phyloP scores from a whole-genome alignment of 306 rosid species.

The Castanea crenata region DNA sequence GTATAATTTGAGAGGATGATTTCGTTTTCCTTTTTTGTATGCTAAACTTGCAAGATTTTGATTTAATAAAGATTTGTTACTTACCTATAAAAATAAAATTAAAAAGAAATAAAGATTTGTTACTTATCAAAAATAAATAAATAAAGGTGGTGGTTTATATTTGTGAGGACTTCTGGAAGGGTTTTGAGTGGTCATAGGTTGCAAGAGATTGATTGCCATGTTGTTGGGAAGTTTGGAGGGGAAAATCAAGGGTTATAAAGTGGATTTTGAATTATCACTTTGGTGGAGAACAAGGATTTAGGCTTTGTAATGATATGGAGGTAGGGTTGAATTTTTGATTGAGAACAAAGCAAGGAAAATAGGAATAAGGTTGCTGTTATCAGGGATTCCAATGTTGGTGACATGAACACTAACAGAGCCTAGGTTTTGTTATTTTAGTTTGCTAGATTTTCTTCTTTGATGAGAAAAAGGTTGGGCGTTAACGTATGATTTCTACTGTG shows the following conservation, averaged over 20 bases:
- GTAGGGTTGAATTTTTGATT: neutral
- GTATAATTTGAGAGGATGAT: too few species aligned
- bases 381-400: too few species aligned
- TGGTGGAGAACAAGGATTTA: neutral
- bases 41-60: too few species aligned
- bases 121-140: too few species aligned
- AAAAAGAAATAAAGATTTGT: too few species aligned
- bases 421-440: neutral
- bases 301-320: neutral
- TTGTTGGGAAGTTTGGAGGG: neutral
- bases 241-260: neutral
- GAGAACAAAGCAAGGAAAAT: neutral
- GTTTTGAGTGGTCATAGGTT: neutral
- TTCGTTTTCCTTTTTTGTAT: too few species aligned
- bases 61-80: too few species aligned
- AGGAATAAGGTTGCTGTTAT: too few species aligned
- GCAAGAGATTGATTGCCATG: neutral
- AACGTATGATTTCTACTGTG: neutral
- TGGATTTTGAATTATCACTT: neutral
- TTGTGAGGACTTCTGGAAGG: neutral
- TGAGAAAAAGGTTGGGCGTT: neutral
- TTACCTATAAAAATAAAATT: too few species aligned
- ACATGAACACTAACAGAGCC: neutral
- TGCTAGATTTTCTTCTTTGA: neutral
- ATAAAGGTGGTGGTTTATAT: too few species aligned